These are phyloP conservation scores for Neurospora pannonica DNA, from an alignment of 495 filamentous ascomycete species.

Conservation along the genomic window DNA sequence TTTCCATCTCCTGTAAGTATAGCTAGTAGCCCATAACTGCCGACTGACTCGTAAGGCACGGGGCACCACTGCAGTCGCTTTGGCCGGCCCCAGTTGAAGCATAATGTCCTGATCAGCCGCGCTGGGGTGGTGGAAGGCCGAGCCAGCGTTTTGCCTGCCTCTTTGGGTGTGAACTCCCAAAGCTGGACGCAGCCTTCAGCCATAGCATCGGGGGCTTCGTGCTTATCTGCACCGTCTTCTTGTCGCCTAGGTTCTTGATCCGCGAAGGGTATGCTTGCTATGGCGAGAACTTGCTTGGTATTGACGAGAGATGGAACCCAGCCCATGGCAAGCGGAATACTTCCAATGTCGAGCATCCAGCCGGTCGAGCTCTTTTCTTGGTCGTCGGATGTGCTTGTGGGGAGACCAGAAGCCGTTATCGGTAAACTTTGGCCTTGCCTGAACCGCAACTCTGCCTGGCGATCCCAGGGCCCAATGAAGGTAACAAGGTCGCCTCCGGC, in stretches of 20 bases:
- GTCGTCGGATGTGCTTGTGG: slow-evolving; percentile 5
- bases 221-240: slow-evolving; percentile 9
- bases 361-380: slow-evolving; percentile 14
- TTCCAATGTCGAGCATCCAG: slow-evolving; percentile 37
- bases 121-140: slow-evolving; percentile 14
- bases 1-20: slow-evolving; percentile 33
- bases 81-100: slow-evolving; percentile 33
- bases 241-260: slow-evolving; percentile 27
- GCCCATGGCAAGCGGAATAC: slow-evolving; percentile 32
- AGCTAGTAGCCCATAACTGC: slow-evolving; percentile 25
- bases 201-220: slow-evolving; percentile 11
- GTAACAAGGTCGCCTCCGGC: slow-evolving; percentile 23
- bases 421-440: slow-evolving; percentile 20
- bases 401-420: slow-evolving; percentile 13
- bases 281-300: slow-evolving; percentile 31
- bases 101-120: slow-evolving; percentile 19
- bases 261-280: slow-evolving; percentile 33
- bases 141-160: slow-evolving; percentile 7
- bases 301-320: slow-evolving; percentile 31
- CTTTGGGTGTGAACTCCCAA: slow-evolving; percentile 27
- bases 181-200: slow-evolving; percentile 30
- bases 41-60: slow-evolving; percentile 19
- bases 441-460: slow-evolving; percentile 27
- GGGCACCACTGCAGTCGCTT: slow-evolving; percentile 39
- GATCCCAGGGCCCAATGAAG: slow-evolving; percentile 27